Percentiles rank a stretch among this genome's conserved stretches.
Evolutionary conservation across 768 basidiomycete genomes (phyloP).

Genomic region (Cubamyces sp.): DNA sequence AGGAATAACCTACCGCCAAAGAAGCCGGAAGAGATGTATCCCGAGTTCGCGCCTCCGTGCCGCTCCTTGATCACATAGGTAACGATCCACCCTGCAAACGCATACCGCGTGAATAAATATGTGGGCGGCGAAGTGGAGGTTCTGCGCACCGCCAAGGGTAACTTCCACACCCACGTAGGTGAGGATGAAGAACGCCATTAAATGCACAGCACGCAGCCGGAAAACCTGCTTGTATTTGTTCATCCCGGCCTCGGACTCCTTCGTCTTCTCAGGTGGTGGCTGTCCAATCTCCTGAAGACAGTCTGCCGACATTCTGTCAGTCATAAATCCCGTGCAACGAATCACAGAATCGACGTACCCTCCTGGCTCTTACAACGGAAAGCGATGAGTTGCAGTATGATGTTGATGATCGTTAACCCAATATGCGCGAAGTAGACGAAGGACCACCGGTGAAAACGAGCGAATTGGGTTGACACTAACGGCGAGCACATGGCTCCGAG

Average conservation of each 20-base stretch:
- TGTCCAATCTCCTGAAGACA: conserved; percentile 34
- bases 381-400: conserved; percentile 21
- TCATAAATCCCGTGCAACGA: neutral
- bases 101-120: neutral
- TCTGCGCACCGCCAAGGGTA: conserved; percentile 43
- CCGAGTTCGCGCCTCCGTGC: conserved; percentile 41
- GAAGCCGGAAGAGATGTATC: conserved; percentile 49
- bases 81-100: conserved; percentile 48
- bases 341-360: conserved; percentile 25
- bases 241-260: conserved; percentile 36
- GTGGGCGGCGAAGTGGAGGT: neutral
- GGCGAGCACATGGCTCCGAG: conserved; percentile 54
- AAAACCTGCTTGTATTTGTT: conserved; percentile 43
- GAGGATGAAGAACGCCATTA: conserved; percentile 42
- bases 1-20: conserved; percentile 36
- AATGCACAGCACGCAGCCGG: conserved; percentile 38
- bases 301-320: neutral
- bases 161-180: conserved; percentile 49
- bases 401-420: conserved; percentile 29
- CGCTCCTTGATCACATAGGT: conserved; percentile 47
- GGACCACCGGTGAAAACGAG: conserved; percentile 40
- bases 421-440: conserved; percentile 47
- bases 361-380: conserved; percentile 37
- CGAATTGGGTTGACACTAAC: conserved; percentile 56
- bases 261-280: conserved; percentile 30